These are phyloP conservation scores for Xylaria sp. DNA, from an alignment of 2,329 filamentous ascomycete species.

Conservation along the genomic window DNA sequence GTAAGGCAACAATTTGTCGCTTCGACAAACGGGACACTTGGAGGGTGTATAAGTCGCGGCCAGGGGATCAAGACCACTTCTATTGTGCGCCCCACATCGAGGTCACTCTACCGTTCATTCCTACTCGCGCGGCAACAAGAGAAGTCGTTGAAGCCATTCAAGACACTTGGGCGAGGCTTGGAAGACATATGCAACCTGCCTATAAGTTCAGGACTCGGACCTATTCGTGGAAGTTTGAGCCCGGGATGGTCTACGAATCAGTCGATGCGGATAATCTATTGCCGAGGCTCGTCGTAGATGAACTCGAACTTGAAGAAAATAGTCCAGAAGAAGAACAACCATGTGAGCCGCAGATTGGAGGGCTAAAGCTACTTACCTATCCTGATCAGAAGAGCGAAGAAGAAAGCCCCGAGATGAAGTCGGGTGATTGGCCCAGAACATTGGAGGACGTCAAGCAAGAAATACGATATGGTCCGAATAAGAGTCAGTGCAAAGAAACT, in stretches of 20 bases:
- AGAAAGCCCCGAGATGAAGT: conserved; percentile 6
- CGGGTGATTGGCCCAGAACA: neutral
- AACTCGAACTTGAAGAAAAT: neutral
- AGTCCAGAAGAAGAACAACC: conserved; percentile 14
- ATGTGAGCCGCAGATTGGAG: neutral
- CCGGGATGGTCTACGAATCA: conserved; percentile 29
- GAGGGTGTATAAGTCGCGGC: conserved; percentile 28
- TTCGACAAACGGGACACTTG: conserved; percentile 32
- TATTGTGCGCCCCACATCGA: conserved; percentile 34
- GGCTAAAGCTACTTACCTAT: conserved; percentile 15
- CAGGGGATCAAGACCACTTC: conserved; percentile 26
- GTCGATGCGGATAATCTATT: conserved; percentile 23
- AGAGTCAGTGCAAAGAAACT: conserved; percentile 26
- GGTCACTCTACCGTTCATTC: conserved; percentile 27
- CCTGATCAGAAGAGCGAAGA: neutral
- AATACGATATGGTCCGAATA: conserved; percentile 24
- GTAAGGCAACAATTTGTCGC: conserved; percentile 26
- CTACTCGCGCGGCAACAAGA: conserved; percentile 22
- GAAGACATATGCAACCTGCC: conserved; percentile 31
- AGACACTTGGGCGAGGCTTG: conserved; percentile 20
- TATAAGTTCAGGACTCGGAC: conserved; percentile 28
- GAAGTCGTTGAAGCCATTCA: conserved; percentile 29
- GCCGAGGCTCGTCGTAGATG: conserved; percentile 14
- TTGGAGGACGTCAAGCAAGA: conserved; percentile 28
- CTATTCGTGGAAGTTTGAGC: conserved; percentile 34